phyloP scores from a whole-genome alignment of 140 eudicot species.

The Ambrosia hybrid region DNA sequence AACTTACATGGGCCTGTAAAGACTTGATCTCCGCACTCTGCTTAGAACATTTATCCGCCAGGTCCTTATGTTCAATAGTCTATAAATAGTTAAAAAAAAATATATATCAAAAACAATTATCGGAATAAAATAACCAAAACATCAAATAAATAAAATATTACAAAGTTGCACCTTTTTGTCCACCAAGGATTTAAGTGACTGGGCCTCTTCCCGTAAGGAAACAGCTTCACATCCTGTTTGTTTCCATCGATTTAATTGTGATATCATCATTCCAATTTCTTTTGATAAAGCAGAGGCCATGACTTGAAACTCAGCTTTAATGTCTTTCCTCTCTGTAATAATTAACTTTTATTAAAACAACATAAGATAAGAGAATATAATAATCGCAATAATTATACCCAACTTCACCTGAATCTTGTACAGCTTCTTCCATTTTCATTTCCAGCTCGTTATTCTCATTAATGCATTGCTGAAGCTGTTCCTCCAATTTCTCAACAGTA shows the following conservation, averaged over 20 bases:
- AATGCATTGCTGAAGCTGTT: slow-evolving; percentile 50
- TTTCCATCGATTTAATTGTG: slow-evolving; percentile 83
- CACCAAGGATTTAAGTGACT: slow-evolving; percentile 55
- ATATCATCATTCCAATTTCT: slow-evolving; percentile 87
- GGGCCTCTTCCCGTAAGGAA: slow-evolving; percentile 62
- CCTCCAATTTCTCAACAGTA: slow-evolving; percentile 63
- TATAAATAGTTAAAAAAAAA: slow-evolving; percentile 32
- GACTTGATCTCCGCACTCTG: slow-evolving; percentile 68
- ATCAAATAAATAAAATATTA: slow-evolving; percentile 22
- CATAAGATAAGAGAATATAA: background rate
- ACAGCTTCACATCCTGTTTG: slow-evolving; percentile 67
- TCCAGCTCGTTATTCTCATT: slow-evolving; percentile 80
- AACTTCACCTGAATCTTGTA: slow-evolving; percentile 84
- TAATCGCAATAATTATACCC: slow-evolving; percentile 1
- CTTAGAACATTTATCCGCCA: slow-evolving; percentile 59
- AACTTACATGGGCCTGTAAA: slow-evolving; percentile 60
- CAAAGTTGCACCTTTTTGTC: slow-evolving; percentile 51
- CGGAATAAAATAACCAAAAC: slow-evolving; percentile 13
- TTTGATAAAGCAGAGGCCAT: slow-evolving; percentile 91
- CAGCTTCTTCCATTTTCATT: slow-evolving; percentile 84
- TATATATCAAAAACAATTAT: background rate
- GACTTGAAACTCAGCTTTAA: slow-evolving; percentile 80
- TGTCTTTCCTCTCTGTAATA: slow-evolving; percentile 72
- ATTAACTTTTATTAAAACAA: slow-evolving; percentile 11
- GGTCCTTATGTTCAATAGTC: slow-evolving; percentile 61